Base-by-base conservation (phyloP, 306 rosid species). In the Luffa acutangula region DNA sequence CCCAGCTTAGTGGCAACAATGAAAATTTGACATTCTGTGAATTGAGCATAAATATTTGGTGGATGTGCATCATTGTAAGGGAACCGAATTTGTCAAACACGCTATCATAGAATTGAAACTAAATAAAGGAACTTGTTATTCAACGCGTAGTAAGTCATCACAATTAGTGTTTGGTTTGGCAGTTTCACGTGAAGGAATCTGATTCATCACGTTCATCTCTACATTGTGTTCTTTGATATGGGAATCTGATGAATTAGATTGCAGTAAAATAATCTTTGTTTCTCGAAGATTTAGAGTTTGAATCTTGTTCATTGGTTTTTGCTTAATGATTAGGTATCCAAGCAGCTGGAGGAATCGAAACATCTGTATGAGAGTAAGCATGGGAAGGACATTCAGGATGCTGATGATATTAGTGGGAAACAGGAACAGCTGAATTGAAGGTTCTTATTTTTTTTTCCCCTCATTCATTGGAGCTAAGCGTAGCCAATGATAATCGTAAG, bases 341-440 rank as follows among this genome's bases (percentile, higher is more conserved):
- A 81, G 83, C 91, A 92, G 66, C 88, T 94, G 84, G 92, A 88
- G 84, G 97, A 89, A 79, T 81, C 91, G 84, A 87, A 64, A 80
- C 86, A 69, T 51, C 89, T 89, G 80, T 92, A 94, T 56, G 95
- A 94, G 84, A 85, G 80, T 82, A 88, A 89, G 86, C 86, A 87
- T 21, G 95, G 90, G 60, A 92, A 85, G 82, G 17, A 25, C 20
- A 74, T 52, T 78, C 79, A 77, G 67, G 73, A 85, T 13, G 77
- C 52, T 6, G 41, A 81, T 18, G 90, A 78, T 57, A 41, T 57
- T 39, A 60, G 80, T 56, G 82, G 64, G 83, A 83, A 89, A 79
- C 74, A 76, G 62, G 58, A 79, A 52, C 83, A 70, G 70, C 66
- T 45, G 69, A 21, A 12, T 63, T 73, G 83, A 85, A 78, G 80